These are phyloP conservation scores for Scedosporium boydii DNA, from an alignment of 2,329 filamentous ascomycete genomes.

Conservation along the genomic window DNA sequence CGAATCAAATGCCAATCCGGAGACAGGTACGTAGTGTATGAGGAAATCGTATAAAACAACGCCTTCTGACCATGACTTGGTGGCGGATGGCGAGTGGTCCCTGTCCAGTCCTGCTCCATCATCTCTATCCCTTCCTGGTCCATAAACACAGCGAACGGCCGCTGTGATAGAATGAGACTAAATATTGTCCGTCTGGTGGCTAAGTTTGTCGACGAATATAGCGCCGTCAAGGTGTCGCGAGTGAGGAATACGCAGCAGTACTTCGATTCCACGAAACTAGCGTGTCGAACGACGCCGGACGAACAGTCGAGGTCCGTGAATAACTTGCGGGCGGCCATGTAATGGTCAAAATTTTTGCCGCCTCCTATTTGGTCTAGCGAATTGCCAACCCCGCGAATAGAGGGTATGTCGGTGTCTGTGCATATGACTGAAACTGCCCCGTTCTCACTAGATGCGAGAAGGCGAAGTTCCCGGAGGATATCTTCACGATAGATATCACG, in stretches of 20 bases:
- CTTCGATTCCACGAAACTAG: neutral
- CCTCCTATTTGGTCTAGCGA: neutral
- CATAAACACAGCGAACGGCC: neutral
- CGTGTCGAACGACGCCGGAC: neutral
- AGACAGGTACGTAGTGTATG: neutral
- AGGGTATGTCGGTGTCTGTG: neutral
- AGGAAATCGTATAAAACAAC: neutral
- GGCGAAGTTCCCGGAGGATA: slow-evolving; percentile 5
- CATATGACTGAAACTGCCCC: neutral
- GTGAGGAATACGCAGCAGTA: neutral
- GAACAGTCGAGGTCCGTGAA: neutral
- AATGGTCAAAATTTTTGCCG: too few relatives aligned
- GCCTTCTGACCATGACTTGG: neutral
- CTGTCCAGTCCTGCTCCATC: neutral
- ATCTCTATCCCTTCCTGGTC: neutral
- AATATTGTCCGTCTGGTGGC: neutral
- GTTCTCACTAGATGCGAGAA: neutral
- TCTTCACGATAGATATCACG: slow-evolving; percentile 8
- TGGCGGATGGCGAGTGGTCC: neutral
- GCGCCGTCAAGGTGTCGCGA: neutral
- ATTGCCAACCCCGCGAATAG: neutral
- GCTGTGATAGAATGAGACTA: neutral
- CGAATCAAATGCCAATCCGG: neutral
- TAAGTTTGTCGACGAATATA: neutral
- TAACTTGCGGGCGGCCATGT: neutral